Percentiles rank a stretch among this genome's conserved stretches.
Conservation (phyloP, 1,284 basidiomycete species). For the Mycosarcoma mackinlayi region DNA sequence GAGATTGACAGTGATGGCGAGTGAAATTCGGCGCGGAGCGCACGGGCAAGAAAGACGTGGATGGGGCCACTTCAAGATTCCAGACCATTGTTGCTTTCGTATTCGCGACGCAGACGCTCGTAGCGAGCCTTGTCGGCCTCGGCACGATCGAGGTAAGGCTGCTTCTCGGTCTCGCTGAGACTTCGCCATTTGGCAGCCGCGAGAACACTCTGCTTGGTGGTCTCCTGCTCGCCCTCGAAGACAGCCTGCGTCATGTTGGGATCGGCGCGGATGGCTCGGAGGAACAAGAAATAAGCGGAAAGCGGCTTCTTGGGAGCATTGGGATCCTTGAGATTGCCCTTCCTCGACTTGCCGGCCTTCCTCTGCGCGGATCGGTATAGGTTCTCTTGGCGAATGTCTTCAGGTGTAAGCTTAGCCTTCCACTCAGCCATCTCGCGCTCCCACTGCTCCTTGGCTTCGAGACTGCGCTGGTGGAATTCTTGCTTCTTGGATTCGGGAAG, state of each 20-base stretch:
- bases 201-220: conserved; percentile 91
- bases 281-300: conserved; percentile 93
- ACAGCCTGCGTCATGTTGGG: conserved; percentile 73
- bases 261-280: conserved; percentile 73
- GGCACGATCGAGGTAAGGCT: conserved; percentile 62
- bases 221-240: conserved; percentile 92
- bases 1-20: not conserved
- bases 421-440: conserved; percentile 85
- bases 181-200: conserved; percentile 91
- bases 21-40: not conserved
- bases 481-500: conserved; percentile 82
- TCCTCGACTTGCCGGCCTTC: conserved; percentile 90
- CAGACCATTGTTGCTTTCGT: conserved; percentile 47
- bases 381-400: conserved; percentile 95
- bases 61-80: conserved; percentile 21
- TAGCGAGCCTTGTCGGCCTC: conserved; percentile 64
- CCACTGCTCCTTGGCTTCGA: conserved; percentile 81
- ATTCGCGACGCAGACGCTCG: conserved; percentile 58
- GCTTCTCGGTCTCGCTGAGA: conserved; percentile 87
- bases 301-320: conserved; percentile 96
- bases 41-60: not conserved
- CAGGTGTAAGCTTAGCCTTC: conserved; percentile 88
- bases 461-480: conserved; percentile 72
- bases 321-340: conserved; percentile 94
- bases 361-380: conserved; percentile 88